Evolutionary conservation across 257 asterid genomes (phyloP).

Genomic region (Asclepias syriaca): DNA sequence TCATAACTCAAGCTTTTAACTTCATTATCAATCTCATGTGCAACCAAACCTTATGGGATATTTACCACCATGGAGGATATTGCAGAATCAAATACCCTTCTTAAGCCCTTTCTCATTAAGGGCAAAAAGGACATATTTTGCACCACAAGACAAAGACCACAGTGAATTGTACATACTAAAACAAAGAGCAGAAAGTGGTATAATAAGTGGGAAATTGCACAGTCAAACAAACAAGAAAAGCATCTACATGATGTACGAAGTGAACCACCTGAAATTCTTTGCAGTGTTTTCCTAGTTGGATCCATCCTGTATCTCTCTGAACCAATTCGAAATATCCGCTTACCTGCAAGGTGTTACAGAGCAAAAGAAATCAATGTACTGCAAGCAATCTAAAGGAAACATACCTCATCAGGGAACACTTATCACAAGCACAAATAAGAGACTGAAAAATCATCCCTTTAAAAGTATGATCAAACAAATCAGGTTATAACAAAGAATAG

Average conservation of each 20-base stretch:
- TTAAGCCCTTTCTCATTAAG: background rate
- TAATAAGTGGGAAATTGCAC: background rate
- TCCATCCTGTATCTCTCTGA: constrained; percentile 95
- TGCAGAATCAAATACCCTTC: background rate
- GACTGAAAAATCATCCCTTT: background rate
- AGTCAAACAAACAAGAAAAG: background rate
- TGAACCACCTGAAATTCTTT: constrained; percentile 68
- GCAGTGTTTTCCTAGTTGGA: constrained; percentile 71
- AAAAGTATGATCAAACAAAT: background rate
- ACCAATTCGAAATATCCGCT: constrained; percentile 84
- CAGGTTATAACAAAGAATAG: constrained; percentile 3
- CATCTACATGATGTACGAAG: constrained; percentile 17
- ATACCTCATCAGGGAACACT: background rate
- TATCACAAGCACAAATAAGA: background rate
- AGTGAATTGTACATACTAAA: background rate
- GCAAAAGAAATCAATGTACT: background rate
- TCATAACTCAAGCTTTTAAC: no score
- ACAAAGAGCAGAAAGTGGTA: background rate
- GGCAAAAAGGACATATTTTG: background rate
- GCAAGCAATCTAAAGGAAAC: background rate
- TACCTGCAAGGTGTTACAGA: constrained; percentile 47
- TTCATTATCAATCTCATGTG: background rate
- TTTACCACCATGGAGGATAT: background rate
- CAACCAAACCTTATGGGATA: background rate
- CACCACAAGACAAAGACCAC: background rate